Conservation (phyloP, 192 early-diverging fungal species). For the Backusella liffmaniae region DNA sequence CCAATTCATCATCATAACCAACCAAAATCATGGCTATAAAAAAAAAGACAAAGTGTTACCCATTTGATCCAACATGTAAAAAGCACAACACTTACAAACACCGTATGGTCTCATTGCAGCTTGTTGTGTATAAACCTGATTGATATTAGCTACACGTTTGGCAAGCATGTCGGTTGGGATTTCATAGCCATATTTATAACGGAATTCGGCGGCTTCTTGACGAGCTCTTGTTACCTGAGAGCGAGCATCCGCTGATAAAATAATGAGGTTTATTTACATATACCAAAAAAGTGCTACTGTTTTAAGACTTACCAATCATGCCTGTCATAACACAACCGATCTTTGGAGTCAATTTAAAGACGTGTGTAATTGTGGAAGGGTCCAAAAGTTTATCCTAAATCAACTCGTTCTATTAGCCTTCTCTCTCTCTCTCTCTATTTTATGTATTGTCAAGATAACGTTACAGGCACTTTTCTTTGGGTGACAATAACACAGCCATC, state of each 20-base stretch:
- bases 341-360: conserved; percentile 88
- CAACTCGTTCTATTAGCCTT: neutral
- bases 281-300: neutral
- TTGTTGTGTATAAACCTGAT: conserved; percentile 99
- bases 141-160: conserved; percentile 96
- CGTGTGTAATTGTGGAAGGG: conserved; percentile 85
- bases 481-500: conserved; percentile 94
- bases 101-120: conserved; percentile 98
- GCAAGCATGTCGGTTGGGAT: conserved; percentile 97
- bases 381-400: conserved; percentile 94
- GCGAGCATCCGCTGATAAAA: conserved; percentile 77
- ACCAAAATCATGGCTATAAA: conserved; percentile 91
- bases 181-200: conserved; percentile 98
- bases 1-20: conserved; percentile 93
- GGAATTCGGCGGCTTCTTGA: conserved; percentile 95
- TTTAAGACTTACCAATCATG: conserved; percentile 61
- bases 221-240: conserved; percentile 91
- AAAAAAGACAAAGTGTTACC: neutral
- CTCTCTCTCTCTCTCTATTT: neutral
- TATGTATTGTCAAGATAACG: neutral
- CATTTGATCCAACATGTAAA: no score
- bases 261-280: conserved; percentile 1
- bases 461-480: conserved; percentile 94
- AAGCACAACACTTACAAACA: conserved; percentile 66
- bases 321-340: conserved; percentile 99